Evolutionary conservation across 129 eudicot genomes (phyloP), one percentile per base, ranked within the genome.

Genomic region (Tagetes patula): DNA sequence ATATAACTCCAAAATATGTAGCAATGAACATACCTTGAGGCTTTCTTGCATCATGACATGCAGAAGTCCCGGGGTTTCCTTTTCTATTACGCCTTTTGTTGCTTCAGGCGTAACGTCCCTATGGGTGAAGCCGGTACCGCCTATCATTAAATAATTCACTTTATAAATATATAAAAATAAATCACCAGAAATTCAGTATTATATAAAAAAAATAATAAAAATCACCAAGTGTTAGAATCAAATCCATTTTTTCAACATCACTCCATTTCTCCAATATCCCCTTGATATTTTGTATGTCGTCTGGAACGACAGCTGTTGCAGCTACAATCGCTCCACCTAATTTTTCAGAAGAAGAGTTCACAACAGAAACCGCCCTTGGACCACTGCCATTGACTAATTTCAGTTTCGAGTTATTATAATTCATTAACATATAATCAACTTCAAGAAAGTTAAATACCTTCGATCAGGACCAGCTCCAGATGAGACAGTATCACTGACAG

Each of bases 71-170:
- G 98, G 98, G 71, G 98, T 84, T 82, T 89, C 96, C 79, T 87
- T 93, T 85, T 89, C 87, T 69, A 93, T 89, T 67, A 93, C 72
- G 61, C 61, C 83, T 83, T 93, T 93, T 13, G 98, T 93, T 77
- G 98, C 98, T 84, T 93, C 98, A 0, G 98, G 98, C n/a, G 98
- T 93, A 62, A 93, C 98, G 81, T 93, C 98, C 79, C 98, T 85
- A 40, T 95, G 88, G 62, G 98, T 89, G 80, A 89, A 93, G 42
- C 98, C 98, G 46, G 98, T 93, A 69, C 96, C 98, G 81, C 98
- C 98, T 93, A 73, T 65, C 48, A 69, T 61, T 31, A 70, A 54
- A 20, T 20, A 73, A 33, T 52, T 56, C 46, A 54, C 30, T 66
- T 45, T 8, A 79, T 32, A 60, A 65, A 42, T 5, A 30, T 38